Evolutionary conservation across 148 eudicot species (phyloP).

Genomic region (Chenopodium formosanum): DNA sequence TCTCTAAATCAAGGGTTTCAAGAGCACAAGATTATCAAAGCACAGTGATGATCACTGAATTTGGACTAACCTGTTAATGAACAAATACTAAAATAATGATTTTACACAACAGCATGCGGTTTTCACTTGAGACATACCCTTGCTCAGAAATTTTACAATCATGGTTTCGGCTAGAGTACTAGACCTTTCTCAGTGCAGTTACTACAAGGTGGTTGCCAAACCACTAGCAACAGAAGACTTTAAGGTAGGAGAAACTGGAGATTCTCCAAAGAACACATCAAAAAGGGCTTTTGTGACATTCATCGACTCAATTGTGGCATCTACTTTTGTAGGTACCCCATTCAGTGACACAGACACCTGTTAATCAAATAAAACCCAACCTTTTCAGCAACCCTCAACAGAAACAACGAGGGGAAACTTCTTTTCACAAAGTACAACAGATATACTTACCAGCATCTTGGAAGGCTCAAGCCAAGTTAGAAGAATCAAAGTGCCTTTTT

Average conservation of each 20-base stretch:
- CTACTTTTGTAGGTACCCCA: conserved; percentile 54
- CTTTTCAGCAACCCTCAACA: neutral
- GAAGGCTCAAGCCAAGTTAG: conserved; percentile 80
- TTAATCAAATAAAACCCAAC: neutral
- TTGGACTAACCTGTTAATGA: neutral
- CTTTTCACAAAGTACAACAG: neutral
- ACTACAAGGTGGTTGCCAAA: conserved; percentile 53
- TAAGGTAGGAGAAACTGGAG: conserved; percentile 81
- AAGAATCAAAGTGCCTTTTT: conserved; percentile 75
- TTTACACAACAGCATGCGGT: conserved; percentile 1
- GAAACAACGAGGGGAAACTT: neutral
- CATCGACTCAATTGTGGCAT: conserved; percentile 65
- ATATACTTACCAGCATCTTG: conserved; percentile 71
- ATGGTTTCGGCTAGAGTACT: neutral
- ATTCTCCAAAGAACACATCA: conserved; percentile 73
- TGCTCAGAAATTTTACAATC: neutral
- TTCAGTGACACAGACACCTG: conserved; percentile 65
- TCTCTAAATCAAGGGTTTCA: neutral
- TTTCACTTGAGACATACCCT: neutral
- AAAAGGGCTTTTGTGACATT: conserved; percentile 76
- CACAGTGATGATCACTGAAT: neutral
- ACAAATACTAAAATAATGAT: neutral
- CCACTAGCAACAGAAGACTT: conserved; percentile 67
- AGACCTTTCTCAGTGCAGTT: neutral
- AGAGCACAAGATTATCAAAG: neutral